phyloP scores from a whole-genome alignment of 2,329 filamentous ascomycete genomes.

The Pseudogymnoascus sp. region DNA sequence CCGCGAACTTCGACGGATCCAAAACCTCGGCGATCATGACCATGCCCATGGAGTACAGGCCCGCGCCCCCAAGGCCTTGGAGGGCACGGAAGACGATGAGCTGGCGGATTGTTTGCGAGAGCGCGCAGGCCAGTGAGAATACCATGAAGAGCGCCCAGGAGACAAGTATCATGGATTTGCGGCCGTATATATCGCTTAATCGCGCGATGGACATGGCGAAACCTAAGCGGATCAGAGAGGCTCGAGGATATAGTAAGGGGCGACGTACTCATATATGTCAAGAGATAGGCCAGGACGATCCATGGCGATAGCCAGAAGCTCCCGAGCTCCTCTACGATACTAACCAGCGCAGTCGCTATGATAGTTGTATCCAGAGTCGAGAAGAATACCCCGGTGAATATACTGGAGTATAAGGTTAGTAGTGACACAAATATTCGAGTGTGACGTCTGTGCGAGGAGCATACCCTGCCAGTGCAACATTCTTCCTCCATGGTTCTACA shows the following conservation, averaged over 20 bases:
- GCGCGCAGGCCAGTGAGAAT: slow-evolving; percentile 11
- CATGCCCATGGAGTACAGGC: slow-evolving; percentile 24
- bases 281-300: slow-evolving; percentile 47
- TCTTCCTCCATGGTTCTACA: slow-evolving; percentile 1
- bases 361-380: slow-evolving; percentile 53
- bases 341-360: slow-evolving; percentile 48
- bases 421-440: background rate
- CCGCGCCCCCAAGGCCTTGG: slow-evolving; percentile 30
- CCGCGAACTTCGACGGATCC: slow-evolving; percentile 32
- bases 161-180: background rate
- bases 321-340: slow-evolving; percentile 45
- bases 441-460: background rate
- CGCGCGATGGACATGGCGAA: slow-evolving; percentile 10
- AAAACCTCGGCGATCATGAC: slow-evolving; percentile 38
- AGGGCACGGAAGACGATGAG: slow-evolving; percentile 23
- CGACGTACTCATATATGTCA: slow-evolving; percentile 12
- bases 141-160: slow-evolving; percentile 6
- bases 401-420: slow-evolving; percentile 26
- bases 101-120: background rate
- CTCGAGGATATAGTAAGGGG: background rate
- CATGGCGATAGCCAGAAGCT: slow-evolving; percentile 40
- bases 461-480: slow-evolving; percentile 1
- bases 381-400: slow-evolving; percentile 46
- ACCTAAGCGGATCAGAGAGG: background rate
- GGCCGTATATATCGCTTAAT: slow-evolving; percentile 9